A percentile compares a stretch with the other conserved stretches of the same genome.
Evolutionary conservation across 2,329 filamentous ascomycete genomes (phyloP).

Genomic region (Aspergillus aculeatinus): DNA sequence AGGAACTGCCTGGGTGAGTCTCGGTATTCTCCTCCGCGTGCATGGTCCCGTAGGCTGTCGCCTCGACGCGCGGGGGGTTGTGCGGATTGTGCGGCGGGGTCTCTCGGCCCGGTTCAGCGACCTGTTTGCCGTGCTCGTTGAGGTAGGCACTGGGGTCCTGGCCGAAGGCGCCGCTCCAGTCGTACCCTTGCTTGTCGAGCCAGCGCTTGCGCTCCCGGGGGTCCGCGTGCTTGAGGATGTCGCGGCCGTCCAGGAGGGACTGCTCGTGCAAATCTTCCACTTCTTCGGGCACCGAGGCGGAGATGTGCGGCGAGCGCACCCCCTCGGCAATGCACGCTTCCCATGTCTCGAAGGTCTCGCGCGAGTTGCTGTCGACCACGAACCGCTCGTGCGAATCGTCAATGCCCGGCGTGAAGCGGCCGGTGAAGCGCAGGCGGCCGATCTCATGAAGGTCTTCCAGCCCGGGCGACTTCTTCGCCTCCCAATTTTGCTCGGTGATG

Average conservation of each 20-base stretch:
- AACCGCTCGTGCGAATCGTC: slow-evolving; percentile 83
- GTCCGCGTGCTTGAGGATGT: slow-evolving; percentile 71
- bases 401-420: slow-evolving; percentile 83
- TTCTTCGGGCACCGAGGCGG: slow-evolving; percentile 68
- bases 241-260: slow-evolving; percentile 74
- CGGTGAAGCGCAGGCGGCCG: slow-evolving; percentile 76
- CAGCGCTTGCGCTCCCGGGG: slow-evolving; percentile 69
- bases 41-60: slow-evolving; percentile 1
- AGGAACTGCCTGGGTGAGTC: slow-evolving; percentile 6
- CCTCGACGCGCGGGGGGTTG: slow-evolving; percentile 34
- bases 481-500: slow-evolving; percentile 75
- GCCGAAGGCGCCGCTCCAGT: slow-evolving; percentile 86
- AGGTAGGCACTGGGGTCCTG: slow-evolving; percentile 66
- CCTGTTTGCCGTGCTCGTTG: slow-evolving; percentile 53
- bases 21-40: slow-evolving; percentile 32
- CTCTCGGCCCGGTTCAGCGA: slow-evolving; percentile 57
- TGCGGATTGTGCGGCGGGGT: slow-evolving; percentile 53
- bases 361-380: slow-evolving; percentile 79
- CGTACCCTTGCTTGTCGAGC: slow-evolving; percentile 74
- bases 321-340: slow-evolving; percentile 88
- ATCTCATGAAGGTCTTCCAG: slow-evolving; percentile 74
- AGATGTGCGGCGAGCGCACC: slow-evolving; percentile 69
- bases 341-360: slow-evolving; percentile 94
- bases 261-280: slow-evolving; percentile 77
- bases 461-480: slow-evolving; percentile 62